phyloP scores from a whole-genome alignment of 129 eudicot genomes.

The Cynara cardunculus region DNA sequence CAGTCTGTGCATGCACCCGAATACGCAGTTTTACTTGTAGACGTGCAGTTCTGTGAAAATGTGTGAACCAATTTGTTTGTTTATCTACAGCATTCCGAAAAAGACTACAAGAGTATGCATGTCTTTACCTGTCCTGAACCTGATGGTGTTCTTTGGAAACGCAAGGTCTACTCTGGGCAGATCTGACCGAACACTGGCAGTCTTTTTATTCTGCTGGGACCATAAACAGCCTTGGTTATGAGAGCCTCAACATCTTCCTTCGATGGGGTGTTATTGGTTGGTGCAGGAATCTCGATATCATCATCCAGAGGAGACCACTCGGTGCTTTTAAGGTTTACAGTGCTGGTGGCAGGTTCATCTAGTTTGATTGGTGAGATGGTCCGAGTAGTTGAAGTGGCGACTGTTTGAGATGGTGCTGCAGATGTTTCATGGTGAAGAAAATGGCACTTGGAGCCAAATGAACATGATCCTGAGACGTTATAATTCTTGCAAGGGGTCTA shows the following conservation, averaged over 20 bases:
- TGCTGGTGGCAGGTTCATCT: conserved; percentile 19
- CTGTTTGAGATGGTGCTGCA: background rate
- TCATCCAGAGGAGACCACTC: conserved; percentile 39
- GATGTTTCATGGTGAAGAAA: conserved; percentile 24
- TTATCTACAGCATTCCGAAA: conserved; percentile 21
- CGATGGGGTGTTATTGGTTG: background rate
- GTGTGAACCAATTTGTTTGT: conserved; percentile 1
- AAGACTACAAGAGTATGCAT: conserved; percentile 20
- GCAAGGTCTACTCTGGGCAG: conserved; percentile 23
- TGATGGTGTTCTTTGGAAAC: background rate
- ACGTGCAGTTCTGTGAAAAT: conserved; percentile 6
- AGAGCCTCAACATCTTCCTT: conserved; percentile 25
- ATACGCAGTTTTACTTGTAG: conserved; percentile 2
- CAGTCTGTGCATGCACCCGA: background rate
- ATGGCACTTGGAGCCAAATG: conserved; percentile 25
- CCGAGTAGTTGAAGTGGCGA: conserved; percentile 12
- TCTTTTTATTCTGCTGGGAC: conserved; percentile 24
- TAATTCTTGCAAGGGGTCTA: conserved; percentile 30
- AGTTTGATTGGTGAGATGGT: conserved; percentile 11
- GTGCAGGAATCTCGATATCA: conserved; percentile 4
- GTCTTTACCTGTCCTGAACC: conserved; percentile 10
- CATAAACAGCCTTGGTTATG: conserved; percentile 19
- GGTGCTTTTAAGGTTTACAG: conserved; percentile 15
- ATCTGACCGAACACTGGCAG: conserved; percentile 24
- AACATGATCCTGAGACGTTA: conserved; percentile 19